phyloP scores from a whole-genome alignment of 1,284 basidiomycete species.

The Marasmius fiardii region DNA sequence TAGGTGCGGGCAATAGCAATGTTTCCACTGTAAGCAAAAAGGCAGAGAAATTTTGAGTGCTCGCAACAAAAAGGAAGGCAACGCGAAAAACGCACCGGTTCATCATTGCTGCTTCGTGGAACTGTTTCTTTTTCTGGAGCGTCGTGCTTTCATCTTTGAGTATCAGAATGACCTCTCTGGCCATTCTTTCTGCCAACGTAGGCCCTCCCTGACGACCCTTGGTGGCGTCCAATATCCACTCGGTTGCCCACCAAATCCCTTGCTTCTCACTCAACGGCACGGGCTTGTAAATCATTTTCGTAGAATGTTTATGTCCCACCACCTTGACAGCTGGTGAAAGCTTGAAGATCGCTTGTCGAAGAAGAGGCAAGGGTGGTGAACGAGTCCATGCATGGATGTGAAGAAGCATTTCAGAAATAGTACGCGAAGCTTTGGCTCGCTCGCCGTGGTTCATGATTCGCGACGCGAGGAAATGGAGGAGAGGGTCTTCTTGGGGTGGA shows the following conservation, averaged over 20 bases:
- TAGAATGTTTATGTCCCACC: slow-evolving; percentile 47
- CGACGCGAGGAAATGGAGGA: slow-evolving; percentile 71
- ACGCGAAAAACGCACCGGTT: slow-evolving; percentile 64
- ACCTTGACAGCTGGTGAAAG: slow-evolving; percentile 66
- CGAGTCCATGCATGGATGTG: slow-evolving; percentile 75
- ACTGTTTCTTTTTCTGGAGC: slow-evolving; percentile 54
- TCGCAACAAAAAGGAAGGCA: background rate
- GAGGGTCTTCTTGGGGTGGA: slow-evolving; percentile 74
- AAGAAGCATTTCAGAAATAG: slow-evolving; percentile 60
- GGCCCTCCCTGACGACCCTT: slow-evolving; percentile 46
- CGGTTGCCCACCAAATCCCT: slow-evolving; percentile 61
- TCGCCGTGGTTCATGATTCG: slow-evolving; percentile 66
- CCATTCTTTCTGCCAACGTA: slow-evolving; percentile 63
- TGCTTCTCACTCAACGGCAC: slow-evolving; percentile 76
- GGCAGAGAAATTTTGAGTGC: background rate
- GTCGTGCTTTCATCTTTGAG: slow-evolving; percentile 58
- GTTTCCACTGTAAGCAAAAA: background rate
- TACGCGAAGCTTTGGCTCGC: slow-evolving; percentile 60
- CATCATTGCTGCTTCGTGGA: slow-evolving; percentile 73
- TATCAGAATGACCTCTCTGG: slow-evolving; percentile 69
- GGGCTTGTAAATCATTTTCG: slow-evolving; percentile 65
- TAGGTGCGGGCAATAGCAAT: background rate
- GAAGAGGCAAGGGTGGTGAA: slow-evolving; percentile 71
- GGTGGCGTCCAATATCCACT: slow-evolving; percentile 64
- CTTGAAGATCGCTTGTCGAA: slow-evolving; percentile 64